Evolutionary conservation across 108 stramenopile species (phyloP).

Genomic region (Mediolabrus comicus): DNA sequence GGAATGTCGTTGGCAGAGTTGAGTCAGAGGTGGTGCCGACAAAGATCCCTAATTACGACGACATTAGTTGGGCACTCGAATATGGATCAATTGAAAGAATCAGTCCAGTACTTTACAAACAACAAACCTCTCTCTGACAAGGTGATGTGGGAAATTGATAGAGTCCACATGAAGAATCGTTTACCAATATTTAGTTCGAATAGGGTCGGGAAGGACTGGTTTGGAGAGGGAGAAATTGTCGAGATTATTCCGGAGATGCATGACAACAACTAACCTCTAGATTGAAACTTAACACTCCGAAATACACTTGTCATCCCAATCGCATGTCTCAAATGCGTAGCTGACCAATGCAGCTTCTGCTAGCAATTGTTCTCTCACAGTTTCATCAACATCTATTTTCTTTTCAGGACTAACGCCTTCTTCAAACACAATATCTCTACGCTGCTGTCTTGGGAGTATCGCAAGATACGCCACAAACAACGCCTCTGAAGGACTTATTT

Average conservation of each 20-base stretch:
- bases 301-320: conserved; percentile 22
- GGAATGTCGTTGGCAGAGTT: conserved; percentile 82
- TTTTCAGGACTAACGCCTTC: background rate
- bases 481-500: conserved; percentile 47
- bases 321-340: conserved; percentile 63
- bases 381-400: conserved; percentile 8
- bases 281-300: background rate
- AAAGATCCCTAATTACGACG: conserved; percentile 75
- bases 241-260: conserved; percentile 83
- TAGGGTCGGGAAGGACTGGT: conserved; percentile 83
- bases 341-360: conserved; percentile 65
- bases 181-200: conserved; percentile 81
- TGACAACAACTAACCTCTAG: background rate
- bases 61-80: conserved; percentile 87
- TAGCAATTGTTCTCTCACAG: conserved; percentile 53
- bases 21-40: conserved; percentile 76
- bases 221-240: conserved; percentile 86
- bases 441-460: conserved; percentile 40
- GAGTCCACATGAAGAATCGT: conserved; percentile 87
- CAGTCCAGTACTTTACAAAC: conserved; percentile 62
- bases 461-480: conserved; percentile 64
- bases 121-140: conserved; percentile 68
- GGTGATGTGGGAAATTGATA: conserved; percentile 90
- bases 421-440: conserved; percentile 32
- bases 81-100: conserved; percentile 76